These are phyloP conservation scores for Cercospora beticola DNA, from an alignment of 2,329 filamentous ascomycete species.

Conservation along the genomic window DNA sequence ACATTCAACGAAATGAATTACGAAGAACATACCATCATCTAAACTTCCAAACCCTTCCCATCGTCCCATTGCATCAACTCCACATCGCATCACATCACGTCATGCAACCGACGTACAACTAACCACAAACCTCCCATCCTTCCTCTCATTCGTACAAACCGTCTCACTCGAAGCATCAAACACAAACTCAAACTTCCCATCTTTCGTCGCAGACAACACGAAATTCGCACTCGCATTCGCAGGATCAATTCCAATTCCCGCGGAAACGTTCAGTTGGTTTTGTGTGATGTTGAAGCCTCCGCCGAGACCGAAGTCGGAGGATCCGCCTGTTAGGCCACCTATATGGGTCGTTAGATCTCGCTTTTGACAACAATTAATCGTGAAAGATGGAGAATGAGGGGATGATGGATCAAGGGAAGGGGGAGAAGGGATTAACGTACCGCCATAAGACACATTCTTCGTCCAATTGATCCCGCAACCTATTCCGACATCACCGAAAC, in stretches of 20 bases:
- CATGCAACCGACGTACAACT: not conserved
- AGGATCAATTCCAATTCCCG: conserved; percentile 23
- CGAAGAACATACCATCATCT: not conserved
- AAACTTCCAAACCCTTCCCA: not conserved
- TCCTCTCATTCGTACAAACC: not conserved
- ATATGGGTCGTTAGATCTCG: no score
- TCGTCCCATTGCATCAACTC: not conserved
- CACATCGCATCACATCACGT: not conserved
- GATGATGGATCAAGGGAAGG: not conserved
- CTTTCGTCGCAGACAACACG: conserved; percentile 17
- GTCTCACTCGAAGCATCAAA: conserved; percentile 15
- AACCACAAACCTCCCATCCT: conserved; percentile 3
- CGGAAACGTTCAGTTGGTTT: conserved; percentile 17
- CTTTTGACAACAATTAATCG: no score
- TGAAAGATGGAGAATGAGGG: not conserved
- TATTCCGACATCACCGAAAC: conserved; percentile 21
- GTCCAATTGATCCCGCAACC: conserved; percentile 27
- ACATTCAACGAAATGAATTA: not conserved
- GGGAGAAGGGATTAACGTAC: conserved; percentile 1
- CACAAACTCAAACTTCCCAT: conserved; percentile 22
- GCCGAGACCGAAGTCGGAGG: conserved; percentile 24
- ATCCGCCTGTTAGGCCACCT: conserved; percentile 24
- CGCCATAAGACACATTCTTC: conserved; percentile 19
- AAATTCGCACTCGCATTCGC: conserved; percentile 19
- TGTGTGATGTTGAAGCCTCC: conserved; percentile 24